Evolutionary conservation across 345 rosid genomes (phyloP).

Genomic region (Syzygium jambos): DNA sequence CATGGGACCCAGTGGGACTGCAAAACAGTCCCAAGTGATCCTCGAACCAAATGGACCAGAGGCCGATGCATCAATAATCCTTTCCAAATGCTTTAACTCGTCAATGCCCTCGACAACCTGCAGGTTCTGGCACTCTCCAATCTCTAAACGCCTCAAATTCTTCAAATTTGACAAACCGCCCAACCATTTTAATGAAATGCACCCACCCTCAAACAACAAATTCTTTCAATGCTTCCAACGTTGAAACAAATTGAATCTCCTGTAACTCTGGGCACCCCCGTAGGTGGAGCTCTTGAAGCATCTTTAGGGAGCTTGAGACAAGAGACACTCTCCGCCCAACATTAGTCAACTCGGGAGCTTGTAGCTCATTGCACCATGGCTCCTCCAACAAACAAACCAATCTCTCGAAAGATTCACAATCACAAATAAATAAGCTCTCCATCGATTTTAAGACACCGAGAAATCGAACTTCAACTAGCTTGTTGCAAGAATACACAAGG

Average conservation of each 20-base stretch:
- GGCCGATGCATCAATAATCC: fast-evolving
- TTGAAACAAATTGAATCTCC: not conserved
- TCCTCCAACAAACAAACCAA: no score
- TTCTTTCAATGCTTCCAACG: not conserved
- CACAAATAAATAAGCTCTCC: fast-evolving
- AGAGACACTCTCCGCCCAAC: not conserved
- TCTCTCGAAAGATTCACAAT: no score
- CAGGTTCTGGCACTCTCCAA: fast-evolving
- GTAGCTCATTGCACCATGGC: no score
- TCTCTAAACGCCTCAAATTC: fast-evolving
- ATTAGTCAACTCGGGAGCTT: not conserved
- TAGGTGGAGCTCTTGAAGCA: not conserved
- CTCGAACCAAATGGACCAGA: fast-evolving
- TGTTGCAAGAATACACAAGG: fast-evolving
- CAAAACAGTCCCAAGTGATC: not conserved
- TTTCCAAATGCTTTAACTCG: not conserved
- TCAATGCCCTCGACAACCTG: not conserved
- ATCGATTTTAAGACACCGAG: not conserved
- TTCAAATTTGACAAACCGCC: not conserved
- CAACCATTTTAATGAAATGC: no score
- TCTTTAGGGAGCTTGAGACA: not conserved
- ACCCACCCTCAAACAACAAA: no score
- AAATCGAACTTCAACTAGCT: not conserved
- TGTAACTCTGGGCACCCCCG: not conserved
- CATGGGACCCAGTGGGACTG: no score